A percentile compares a stretch with the other conserved stretches of the same genome.
Evolutionary conservation across 2,329 filamentous ascomycete species (phyloP).

Genomic region (Tetracladium maxilliforme): DNA sequence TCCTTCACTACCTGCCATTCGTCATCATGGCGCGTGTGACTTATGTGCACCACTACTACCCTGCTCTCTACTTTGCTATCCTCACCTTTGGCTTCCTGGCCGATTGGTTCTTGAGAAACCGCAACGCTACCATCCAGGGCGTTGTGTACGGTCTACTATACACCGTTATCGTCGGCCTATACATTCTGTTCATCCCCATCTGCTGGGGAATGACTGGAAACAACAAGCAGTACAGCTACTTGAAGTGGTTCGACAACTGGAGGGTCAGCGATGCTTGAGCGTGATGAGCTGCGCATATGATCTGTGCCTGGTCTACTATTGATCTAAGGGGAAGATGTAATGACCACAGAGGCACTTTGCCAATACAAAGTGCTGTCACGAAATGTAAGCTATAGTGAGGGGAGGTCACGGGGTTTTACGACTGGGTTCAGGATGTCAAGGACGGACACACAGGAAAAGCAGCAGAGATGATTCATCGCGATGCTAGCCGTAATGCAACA

Average conservation of each 20-base stretch:
- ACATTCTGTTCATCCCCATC: slow-evolving; percentile 82
- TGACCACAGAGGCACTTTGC: too few species aligned
- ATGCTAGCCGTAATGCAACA: too few species aligned
- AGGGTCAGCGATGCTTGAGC: slow-evolving; percentile 23
- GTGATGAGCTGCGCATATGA: too few species aligned
- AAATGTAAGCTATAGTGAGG: too few species aligned
- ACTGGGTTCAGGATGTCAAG: too few species aligned
- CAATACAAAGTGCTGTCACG: too few species aligned
- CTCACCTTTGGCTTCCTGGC: slow-evolving; percentile 74
- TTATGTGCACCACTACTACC: slow-evolving; percentile 99
- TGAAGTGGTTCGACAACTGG: slow-evolving; percentile 91
- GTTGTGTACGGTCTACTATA: slow-evolving; percentile 65
- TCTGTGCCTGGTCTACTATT: too few species aligned
- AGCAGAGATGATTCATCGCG: too few species aligned
- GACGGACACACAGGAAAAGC: too few species aligned
- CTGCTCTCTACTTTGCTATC: slow-evolving; percentile 94
- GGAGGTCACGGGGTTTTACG: too few species aligned
- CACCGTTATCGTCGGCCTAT: slow-evolving; percentile 59
- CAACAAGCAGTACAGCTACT: slow-evolving; percentile 72
- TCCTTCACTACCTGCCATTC: slow-evolving; percentile 92
- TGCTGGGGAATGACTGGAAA: slow-evolving; percentile 90
- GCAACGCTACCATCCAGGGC: slow-evolving; percentile 48
- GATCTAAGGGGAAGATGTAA: too few species aligned
- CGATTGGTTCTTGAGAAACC: slow-evolving; percentile 65
- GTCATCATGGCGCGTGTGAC: slow-evolving; percentile 97